Conservation (phyloP, 2,329 filamentous ascomycete species). For the Calonectria hawksworthii region DNA sequence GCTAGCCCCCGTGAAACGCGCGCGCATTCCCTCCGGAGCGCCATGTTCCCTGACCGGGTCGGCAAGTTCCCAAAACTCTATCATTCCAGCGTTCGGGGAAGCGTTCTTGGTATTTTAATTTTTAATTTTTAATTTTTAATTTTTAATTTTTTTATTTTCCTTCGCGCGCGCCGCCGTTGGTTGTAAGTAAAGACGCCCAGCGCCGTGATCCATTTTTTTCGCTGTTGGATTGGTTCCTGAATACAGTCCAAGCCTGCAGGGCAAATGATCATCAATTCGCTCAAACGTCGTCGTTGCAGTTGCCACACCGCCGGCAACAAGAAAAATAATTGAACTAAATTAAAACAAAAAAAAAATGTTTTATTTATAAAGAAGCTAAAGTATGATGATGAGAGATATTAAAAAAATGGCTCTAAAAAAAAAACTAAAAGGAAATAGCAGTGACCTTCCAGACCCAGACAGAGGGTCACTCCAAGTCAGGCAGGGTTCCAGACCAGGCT, state of each 20-base stretch:
- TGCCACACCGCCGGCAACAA: not conserved
- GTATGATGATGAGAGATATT: not conserved
- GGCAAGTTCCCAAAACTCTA: not conserved
- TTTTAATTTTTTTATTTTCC: not conserved
- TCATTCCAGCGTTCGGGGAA: not conserved
- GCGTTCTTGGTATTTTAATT: not conserved
- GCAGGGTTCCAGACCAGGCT: conserved; percentile 7
- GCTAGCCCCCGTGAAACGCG: conserved; percentile 3
- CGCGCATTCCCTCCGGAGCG: conserved; percentile 1
- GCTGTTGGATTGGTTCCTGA: not conserved
- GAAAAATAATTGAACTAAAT: not conserved
- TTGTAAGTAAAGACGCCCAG: not conserved
- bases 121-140: not conserved
- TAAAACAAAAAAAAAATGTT: not conserved
- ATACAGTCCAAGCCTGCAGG: conserved; percentile 3
- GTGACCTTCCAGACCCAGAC: not conserved
- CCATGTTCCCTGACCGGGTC: not conserved
- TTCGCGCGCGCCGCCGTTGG: not conserved
- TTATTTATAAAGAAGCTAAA: not conserved
- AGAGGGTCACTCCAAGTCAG: not conserved
- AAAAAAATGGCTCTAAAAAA: not conserved
- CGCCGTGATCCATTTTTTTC: not conserved
- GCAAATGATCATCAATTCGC: conserved; percentile 10
- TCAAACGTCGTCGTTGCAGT: not conserved
- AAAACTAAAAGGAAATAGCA: not conserved